These are phyloP conservation scores for Catharanthus roseus DNA, from an alignment of 257 asterid genomes.

Conservation along the genomic window DNA sequence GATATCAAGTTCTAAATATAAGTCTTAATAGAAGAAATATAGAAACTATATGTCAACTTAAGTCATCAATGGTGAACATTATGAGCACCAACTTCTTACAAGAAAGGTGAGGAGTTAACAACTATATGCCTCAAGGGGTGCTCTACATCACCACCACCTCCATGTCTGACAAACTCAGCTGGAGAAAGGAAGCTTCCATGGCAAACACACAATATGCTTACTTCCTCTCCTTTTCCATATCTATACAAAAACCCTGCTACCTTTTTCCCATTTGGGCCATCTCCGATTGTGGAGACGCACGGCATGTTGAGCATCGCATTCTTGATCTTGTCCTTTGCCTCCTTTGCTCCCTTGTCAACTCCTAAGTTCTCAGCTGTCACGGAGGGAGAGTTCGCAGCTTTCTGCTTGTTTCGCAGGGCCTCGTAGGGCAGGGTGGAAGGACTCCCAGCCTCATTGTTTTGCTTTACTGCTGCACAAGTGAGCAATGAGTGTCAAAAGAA, in stretches of 20 bases:
- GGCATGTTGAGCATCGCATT: conserved; percentile 59
- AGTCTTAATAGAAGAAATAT: neutral
- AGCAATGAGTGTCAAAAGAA: neutral
- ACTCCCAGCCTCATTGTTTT: conserved; percentile 6
- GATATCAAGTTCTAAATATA: neutral
- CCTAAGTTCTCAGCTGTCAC: conserved; percentile 15
- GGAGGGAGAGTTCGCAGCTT: conserved; percentile 1
- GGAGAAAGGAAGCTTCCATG: conserved; percentile 76
- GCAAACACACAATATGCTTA: conserved; percentile 73
- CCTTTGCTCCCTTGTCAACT: conserved; percentile 14
- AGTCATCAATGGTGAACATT: neutral
- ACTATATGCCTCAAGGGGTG: conserved; percentile 73
- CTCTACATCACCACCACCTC: conserved; percentile 61
- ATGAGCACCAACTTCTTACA: conserved; percentile 16
- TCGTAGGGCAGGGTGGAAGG: conserved; percentile 16
- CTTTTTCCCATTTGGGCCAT: conserved; percentile 45
- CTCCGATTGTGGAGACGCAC: conserved; percentile 46
- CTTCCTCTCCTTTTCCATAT: conserved; percentile 65
- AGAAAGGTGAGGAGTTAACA: conserved; percentile 48
- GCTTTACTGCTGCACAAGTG: conserved; percentile 2
- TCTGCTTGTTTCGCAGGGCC: conserved; percentile 4
- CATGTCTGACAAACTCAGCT: conserved; percentile 71
- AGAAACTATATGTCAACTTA: neutral
- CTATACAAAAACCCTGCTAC: conserved; percentile 67
- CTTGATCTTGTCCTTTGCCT: conserved; percentile 20